Evolutionary conservation across 2,329 filamentous ascomycete genomes (phyloP), one percentile per base, ranked within the genome.

Genomic region (Blumeria graminis): DNA sequence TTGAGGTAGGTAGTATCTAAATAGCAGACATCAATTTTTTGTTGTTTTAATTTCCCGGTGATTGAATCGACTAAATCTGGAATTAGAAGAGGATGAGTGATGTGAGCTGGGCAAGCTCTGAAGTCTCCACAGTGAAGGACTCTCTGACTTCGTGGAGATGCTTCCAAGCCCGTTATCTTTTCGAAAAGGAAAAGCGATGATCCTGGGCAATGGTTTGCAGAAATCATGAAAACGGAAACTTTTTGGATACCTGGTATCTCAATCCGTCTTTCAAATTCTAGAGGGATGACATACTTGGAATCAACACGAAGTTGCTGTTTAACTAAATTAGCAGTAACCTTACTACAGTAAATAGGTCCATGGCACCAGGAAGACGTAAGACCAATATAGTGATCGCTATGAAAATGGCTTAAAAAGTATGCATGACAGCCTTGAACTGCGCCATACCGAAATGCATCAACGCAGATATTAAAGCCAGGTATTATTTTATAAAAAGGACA

Each of bases 401-500:
- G 92, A 62, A 96, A 98, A 66, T 98, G 92, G 63, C 89, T 95
- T 10, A 98, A 75, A 62, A 98, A 98, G 66, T 98, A 98, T 1
- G 90, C 92, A 56, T 85, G 83, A 67, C 89, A 94, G 0, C 87
- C 89, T 65, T 93, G 77, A 0, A 98, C 86, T 3, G 89, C 87
- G 1, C 92, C 92, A 65, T 96, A 98, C 18, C 90, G 81, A 65
- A 98, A 94, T 0, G 92, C 92, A 68, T 98, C 92, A 0, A 98
- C 92, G 57, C 87, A 93, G 56, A 96, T 93, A 60, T 77, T 86
- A 64, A 95, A 84, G 0, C 87, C 88, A 0, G 90, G 89, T 70
- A 98, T 82, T 60, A 96, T 95, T 69, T 98, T 98, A 72, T 98
- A 98, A 64, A 98, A 98, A 0, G 92, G 92, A 65, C 92, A 98